These are phyloP conservation scores for Omphalotus olearius DNA, from an alignment of 1,284 basidiomycete species.

Conservation along the genomic window DNA sequence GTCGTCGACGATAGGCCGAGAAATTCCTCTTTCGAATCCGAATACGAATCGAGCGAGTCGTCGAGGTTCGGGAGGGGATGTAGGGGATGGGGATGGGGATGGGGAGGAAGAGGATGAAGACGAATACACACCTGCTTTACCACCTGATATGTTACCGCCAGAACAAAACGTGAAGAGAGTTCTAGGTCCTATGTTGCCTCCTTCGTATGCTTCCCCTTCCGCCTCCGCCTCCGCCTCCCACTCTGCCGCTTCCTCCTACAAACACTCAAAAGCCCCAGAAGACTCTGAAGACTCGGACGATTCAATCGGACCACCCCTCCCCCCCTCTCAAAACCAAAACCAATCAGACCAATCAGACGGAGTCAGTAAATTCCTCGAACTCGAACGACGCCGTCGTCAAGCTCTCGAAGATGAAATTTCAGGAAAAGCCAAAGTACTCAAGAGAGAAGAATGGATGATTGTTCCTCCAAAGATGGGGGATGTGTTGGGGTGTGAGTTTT, in stretches of 20 bases:
- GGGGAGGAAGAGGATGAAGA: slow-evolving; percentile 40
- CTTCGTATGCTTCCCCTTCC: slow-evolving; percentile 17
- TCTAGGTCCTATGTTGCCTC: slow-evolving; percentile 35
- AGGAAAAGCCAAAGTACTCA: slow-evolving; percentile 63
- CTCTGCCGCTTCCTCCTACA: slow-evolving; percentile 18
- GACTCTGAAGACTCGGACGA: slow-evolving; percentile 60
- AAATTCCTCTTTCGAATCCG: too few species aligned
- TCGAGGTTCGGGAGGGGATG: too few species aligned
- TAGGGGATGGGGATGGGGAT: neutral
- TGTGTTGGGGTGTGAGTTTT: slow-evolving; percentile 63
- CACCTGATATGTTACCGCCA: slow-evolving; percentile 45
- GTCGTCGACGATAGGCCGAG: too few species aligned
- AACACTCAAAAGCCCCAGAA: too few species aligned
- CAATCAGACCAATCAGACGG: neutral
- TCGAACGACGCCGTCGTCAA: too few species aligned
- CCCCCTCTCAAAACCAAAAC: too few species aligned
- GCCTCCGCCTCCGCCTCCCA: slow-evolving; percentile 24
- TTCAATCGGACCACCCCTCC: too few species aligned
- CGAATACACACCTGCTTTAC: slow-evolving; percentile 38
- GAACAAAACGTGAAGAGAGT: slow-evolving; percentile 21
- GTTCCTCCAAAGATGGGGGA: slow-evolving; percentile 81
- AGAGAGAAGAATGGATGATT: slow-evolving; percentile 95
- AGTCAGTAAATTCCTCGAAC: neutral
- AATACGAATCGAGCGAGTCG: too few species aligned
- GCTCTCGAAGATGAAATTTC: slow-evolving; percentile 17